A percentile compares a stretch with the other conserved stretches of the same genome.
Evolutionary conservation across 768 basidiomycete species (phyloP).

Genomic region (Boletus tylopilopsis): DNA sequence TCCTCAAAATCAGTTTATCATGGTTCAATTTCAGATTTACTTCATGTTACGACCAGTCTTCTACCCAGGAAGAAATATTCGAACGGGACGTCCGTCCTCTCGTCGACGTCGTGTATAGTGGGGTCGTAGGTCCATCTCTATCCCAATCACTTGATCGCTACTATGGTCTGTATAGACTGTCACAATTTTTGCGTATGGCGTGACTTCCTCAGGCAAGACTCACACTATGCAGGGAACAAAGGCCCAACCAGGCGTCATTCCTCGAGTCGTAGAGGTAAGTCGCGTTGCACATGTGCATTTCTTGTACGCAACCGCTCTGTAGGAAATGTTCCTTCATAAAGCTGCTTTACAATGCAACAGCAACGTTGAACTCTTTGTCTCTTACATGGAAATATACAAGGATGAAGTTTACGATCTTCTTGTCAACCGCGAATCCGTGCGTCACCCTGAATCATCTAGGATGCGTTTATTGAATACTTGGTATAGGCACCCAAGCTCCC

Average conservation of each 20-base stretch:
- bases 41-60: conserved; percentile 67
- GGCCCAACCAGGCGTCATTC: conserved; percentile 79
- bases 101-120: conserved; percentile 72
- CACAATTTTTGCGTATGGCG: conserved; percentile 88
- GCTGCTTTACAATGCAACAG: conserved; percentile 37
- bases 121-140: conserved; percentile 50
- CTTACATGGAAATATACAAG: conserved; percentile 90
- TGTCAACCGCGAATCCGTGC: conserved; percentile 63
- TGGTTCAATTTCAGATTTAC: conserved; percentile 48
- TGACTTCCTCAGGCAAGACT: conserved; percentile 89
- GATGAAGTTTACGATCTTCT: conserved; percentile 89
- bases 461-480: neutral
- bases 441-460: too few species aligned
- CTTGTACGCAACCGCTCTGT: neutral
- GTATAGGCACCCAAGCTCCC: conserved; percentile 51
- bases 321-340: conserved; percentile 60
- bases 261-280: conserved; percentile 68
- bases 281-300: neutral
- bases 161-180: conserved; percentile 50
- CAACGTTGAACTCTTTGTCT: conserved; percentile 49
- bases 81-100: conserved; percentile 70
- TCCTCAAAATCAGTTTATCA: conserved; percentile 2
- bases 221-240: conserved; percentile 88
- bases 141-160: neutral
- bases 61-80: conserved; percentile 77